Percentiles rank a stretch among this genome's conserved stretches.
phyloP scores from a whole-genome alignment of 192 early-diverging fungal genomes.

The Martensiomyces pterosporus region DNA sequence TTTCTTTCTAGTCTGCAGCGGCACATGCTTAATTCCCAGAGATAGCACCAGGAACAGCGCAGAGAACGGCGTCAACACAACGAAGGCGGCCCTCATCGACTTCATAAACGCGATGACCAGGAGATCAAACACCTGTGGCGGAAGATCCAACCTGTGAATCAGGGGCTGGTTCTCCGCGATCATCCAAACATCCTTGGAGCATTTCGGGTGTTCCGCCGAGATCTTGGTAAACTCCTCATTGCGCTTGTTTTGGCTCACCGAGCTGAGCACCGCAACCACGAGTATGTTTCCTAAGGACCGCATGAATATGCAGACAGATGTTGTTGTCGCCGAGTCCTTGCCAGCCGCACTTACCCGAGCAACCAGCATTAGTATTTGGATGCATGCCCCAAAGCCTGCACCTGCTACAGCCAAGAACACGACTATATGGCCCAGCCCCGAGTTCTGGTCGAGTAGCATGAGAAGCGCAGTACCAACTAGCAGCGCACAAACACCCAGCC shows the following conservation, averaged over 20 bases:
- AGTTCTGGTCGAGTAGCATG: not conserved
- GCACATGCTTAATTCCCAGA: conserved; percentile 20
- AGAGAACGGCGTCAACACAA: conserved; percentile 37
- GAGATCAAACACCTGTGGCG: conserved; percentile 16
- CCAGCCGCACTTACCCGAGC: conserved; percentile 9
- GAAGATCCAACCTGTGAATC: conserved; percentile 27
- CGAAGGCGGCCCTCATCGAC: conserved; percentile 34
- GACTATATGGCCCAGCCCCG: conserved; percentile 2
- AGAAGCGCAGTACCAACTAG: not conserved
- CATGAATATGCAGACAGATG: conserved; percentile 16
- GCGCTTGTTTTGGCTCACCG: conserved; percentile 9
- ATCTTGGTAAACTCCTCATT: not conserved
- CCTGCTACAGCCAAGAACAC: conserved; percentile 12
- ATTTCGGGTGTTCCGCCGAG: conserved; percentile 3
- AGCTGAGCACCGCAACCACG: conserved; percentile 19
- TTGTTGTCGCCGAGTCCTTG: conserved; percentile 9
- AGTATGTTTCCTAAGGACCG: conserved; percentile 12
- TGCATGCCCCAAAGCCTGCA: conserved; percentile 9
- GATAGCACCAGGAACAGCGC: conserved; percentile 14
- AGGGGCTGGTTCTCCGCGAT: conserved; percentile 13
- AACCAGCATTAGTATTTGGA: conserved; percentile 11
- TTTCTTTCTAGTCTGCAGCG: too few species aligned
- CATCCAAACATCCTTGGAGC: not conserved
- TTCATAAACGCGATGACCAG: conserved; percentile 35
- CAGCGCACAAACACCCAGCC: not conserved